Evolutionary conservation across 495 filamentous ascomycete genomes (phyloP).

Genomic region (Hypoxylon lienhwacheense): DNA sequence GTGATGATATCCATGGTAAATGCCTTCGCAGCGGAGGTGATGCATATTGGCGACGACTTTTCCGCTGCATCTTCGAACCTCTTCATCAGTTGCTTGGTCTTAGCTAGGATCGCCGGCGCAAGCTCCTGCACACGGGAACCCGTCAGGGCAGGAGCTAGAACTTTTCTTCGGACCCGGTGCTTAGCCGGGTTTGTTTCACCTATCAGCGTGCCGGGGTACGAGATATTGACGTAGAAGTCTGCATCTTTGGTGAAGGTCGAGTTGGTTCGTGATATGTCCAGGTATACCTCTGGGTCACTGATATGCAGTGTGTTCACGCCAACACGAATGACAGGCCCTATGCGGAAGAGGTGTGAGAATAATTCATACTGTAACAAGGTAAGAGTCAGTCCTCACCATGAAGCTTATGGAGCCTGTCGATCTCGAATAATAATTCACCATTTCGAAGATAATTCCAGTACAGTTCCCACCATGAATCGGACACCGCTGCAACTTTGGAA

Average conservation of each 20-base stretch:
- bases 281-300: not conserved
- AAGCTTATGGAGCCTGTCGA: constrained; percentile 6
- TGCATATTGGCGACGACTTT: not conserved
- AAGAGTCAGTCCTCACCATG: not conserved
- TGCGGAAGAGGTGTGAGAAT: not conserved
- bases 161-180: constrained; percentile 2
- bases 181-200: not conserved
- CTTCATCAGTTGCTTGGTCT: constrained; percentile 2
- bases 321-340: constrained; percentile 3
- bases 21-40: constrained; percentile 3
- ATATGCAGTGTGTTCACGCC: constrained; percentile 1
- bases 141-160: not conserved
- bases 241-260: not conserved
- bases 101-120: not conserved
- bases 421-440: constrained; percentile 3
- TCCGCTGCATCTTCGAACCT: not conserved
- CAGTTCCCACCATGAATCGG: constrained; percentile 4
- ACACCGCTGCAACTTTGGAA: not conserved
- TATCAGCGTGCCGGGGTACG: constrained; percentile 1
- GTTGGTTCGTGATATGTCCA: not conserved
- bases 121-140: not conserved
- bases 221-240: not conserved
- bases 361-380: not conserved
- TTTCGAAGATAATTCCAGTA: constrained; percentile 10
- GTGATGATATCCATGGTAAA: constrained; percentile 7